Evolutionary conservation across 495 filamentous ascomycete species (phyloP), one percentile per base, ranked within the genome.

Genomic region (Cercophora samala): DNA sequence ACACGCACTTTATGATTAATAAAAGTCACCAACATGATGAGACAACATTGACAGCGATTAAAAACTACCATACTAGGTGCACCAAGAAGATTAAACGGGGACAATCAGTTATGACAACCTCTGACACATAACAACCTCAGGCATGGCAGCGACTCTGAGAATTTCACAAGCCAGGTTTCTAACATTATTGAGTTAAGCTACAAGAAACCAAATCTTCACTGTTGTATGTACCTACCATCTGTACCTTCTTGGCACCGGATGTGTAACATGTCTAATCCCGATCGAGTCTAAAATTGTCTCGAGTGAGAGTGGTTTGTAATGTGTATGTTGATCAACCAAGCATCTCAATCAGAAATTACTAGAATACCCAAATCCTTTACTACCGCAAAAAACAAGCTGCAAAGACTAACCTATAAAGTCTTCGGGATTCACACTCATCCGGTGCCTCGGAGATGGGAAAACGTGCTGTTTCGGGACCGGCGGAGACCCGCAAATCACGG

Each of bases 401-500:
- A 46, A 24, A 37, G 22, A n/a, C 60, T 29, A 4, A 58, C 26
- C 19, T 19, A 51, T 17, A 19, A 18, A n/a, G 25, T 11, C 18
- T 59, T 6, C 32, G 37, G 37, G 37, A 46, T 46, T 46, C 37
- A 46, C 37, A 46, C 9, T 46, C 37, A 13, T 46, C 37, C 37
- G 13, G 37, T 62, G 58, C 68, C 65, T 70, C 68, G 68, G 65
- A 67, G 60, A 70, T 5, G 19, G 15, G 5, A 37, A 17, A 18
- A 9, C 15, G 19, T 32, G 58, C 62, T 53, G 37, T 66, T 55
- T 65, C 58, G 65, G 54, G 5, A 24, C 65, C 62, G 65, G 68
- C 68, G 68, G 65, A 67, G 58, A 67, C 17, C 64, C 58, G 32
- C 62, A 62, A 65, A 70, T 70, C 68, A 54, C 62, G 68, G 68